Evolutionary conservation across 192 early-diverging fungal species (phyloP).

Genomic region (Coemansia sp.): DNA sequence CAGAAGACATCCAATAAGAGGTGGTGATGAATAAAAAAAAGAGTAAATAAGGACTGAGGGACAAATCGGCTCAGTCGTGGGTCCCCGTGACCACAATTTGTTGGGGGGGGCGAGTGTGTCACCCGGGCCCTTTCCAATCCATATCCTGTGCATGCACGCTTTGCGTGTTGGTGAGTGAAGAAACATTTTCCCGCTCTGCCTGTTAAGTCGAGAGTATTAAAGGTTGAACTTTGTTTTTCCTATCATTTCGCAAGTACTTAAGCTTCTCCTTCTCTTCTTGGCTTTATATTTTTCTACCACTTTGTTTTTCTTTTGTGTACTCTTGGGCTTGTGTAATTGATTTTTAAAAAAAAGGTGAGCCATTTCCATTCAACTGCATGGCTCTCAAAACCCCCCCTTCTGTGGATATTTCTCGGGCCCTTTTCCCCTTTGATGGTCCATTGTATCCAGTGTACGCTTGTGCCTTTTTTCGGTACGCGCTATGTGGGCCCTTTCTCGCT

Average conservation of each 20-base stretch:
- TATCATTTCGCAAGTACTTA: background rate
- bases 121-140: conserved; percentile 5
- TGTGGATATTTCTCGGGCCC: background rate
- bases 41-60: too few species aligned
- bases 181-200: background rate
- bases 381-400: background rate
- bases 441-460: too few species aligned
- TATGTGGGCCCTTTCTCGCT: too few species aligned
- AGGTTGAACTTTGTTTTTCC: background rate
- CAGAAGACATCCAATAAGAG: too few species aligned
- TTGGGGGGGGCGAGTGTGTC: conserved; percentile 19
- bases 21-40: too few species aligned
- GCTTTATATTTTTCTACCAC: conserved; percentile 5
- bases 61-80: conserved; percentile 6
- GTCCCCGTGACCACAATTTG: conserved; percentile 34
- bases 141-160: conserved; percentile 9
- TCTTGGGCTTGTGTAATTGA: too few species aligned
- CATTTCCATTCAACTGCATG: too few species aligned
- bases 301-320: background rate
- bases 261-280: conserved; percentile 5
- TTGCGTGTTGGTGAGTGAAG: background rate
- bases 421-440: background rate
- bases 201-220: background rate
- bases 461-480: too few species aligned
- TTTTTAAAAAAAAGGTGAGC: too few species aligned